phyloP scores from a whole-genome alignment of 2,329 filamentous ascomycete species.

The Aureobasidium sp. region DNA sequence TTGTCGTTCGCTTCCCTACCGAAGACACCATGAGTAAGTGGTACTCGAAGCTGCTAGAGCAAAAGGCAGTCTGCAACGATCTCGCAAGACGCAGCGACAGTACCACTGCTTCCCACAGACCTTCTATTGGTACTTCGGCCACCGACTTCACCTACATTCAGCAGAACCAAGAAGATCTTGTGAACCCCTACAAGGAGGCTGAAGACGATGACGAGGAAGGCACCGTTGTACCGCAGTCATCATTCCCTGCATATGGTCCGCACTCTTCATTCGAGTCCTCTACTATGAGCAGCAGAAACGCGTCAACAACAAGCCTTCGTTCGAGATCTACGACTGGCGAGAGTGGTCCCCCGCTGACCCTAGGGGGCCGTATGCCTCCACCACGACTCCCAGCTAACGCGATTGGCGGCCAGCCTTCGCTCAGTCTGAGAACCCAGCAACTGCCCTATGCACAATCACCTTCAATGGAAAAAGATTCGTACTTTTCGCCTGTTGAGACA shows the following conservation, averaged over 20 bases:
- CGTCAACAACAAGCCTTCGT: constrained; percentile 67
- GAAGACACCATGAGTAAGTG: constrained; percentile 93
- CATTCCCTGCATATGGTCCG: constrained; percentile 26
- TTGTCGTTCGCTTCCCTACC: constrained; percentile 86
- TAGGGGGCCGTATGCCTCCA: constrained; percentile 40
- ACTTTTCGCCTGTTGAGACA: constrained; percentile 86
- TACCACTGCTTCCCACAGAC: constrained; percentile 22
- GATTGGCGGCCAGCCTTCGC: constrained; percentile 34
- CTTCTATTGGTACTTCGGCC: constrained; percentile 46
- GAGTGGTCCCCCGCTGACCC: constrained; percentile 46
- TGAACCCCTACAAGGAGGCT: constrained; percentile 72
- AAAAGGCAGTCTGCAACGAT: constrained; percentile 16
- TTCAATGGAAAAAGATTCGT: constrained; percentile 66
- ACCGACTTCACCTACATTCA: constrained; percentile 78
- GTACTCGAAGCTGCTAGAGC: constrained; percentile 32
- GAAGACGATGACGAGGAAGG: constrained; percentile 41
- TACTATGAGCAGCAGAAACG: constrained; percentile 52
- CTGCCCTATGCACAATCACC: constrained; percentile 45
- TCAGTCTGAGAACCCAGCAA: constrained; percentile 64
- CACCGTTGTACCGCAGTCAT: constrained; percentile 24
- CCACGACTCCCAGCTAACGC: constrained; percentile 64
- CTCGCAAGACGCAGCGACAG: constrained; percentile 7
- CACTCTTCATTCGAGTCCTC: constrained; percentile 40
- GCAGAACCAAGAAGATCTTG: constrained; percentile 56
- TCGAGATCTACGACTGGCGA: constrained; percentile 71